Conservation (phyloP, 345 rosid species). For the Brassica napus region DNA sequence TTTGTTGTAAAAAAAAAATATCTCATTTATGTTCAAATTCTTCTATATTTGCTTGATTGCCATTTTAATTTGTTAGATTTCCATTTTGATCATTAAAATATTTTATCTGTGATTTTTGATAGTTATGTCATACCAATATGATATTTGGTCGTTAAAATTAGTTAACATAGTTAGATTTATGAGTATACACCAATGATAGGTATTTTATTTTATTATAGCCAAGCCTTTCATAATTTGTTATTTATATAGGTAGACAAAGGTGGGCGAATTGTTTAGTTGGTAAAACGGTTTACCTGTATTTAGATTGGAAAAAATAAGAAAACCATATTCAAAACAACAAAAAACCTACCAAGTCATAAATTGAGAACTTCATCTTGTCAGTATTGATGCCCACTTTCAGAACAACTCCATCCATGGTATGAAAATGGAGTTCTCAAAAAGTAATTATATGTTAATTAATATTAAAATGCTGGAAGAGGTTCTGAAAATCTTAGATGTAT, state of each 20-base stretch:
- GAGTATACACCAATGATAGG: background rate
- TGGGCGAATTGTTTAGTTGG: background rate
- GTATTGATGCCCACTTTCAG: background rate
- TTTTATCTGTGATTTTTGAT: background rate
- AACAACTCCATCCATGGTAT: too few relatives aligned
- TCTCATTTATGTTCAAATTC: background rate
- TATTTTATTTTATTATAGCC: background rate
- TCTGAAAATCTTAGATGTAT: too few relatives aligned
- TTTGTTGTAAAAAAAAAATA: background rate
- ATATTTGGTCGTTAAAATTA: background rate
- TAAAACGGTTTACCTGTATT: background rate
- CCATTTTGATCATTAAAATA: background rate
- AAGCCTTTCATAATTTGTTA: background rate
- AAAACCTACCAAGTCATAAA: background rate
- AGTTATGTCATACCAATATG: background rate
- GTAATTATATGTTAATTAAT: too few relatives aligned
- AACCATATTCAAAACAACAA: too few relatives aligned
- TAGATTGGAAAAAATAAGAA: background rate
- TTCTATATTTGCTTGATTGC: background rate
- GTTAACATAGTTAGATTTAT: background rate
- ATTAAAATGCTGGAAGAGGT: too few relatives aligned
- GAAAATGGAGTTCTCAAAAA: too few relatives aligned
- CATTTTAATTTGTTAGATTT: background rate
- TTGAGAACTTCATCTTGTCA: background rate
- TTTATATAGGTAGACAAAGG: background rate